Evolutionary conservation across 2,329 filamentous ascomycete species (phyloP), one percentile per base, ranked within the genome.

Genomic region (Beauveria scarabaeidicola): DNA sequence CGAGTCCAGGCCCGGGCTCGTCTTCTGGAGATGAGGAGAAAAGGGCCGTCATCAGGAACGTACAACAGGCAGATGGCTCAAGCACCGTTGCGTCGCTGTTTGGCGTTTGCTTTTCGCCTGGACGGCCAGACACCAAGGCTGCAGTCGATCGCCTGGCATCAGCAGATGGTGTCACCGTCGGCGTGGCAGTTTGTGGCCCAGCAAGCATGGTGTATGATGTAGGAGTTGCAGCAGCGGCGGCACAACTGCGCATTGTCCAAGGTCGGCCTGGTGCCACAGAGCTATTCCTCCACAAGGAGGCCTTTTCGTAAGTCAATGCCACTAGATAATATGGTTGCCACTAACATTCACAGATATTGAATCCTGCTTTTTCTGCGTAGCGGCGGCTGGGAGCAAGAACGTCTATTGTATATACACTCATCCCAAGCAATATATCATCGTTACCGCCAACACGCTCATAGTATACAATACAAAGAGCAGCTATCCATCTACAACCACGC

Each of bases 401-500:
- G 11, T 19, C 27, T 23, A 32, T 48, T 25, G 29, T 27, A 56
- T 40, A 47, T 47, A 56, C 53, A 47, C 19, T 46, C 38, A 8
- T 23, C 32, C 15, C 15, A 52, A 19, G 23, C 17, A 38, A 56
- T 36, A 47, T 13, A 23, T 38, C 19, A 47, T 6, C 25, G 19
- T 36, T 56, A 19, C 43, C 8, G 13, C 29, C 38, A 11, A 19
- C 13, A 27, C 29, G 29, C 53, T 56, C 17, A 11, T 59, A 38
- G 13, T 38, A 47, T 41, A 53, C 52, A 51, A 47, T 41, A 53
- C 52, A 51, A 40, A 11, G 32, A 25, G n/a, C 15, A 43, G 15
- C 41, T 48, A 56, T 15, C 44, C 53, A 29, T 51, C 58, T 41
- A 74, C 66, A 6, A 63, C 62, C 0, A 76, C 75, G 7, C 50